Percentiles rank a stretch among this genome's conserved stretches.
These are phyloP conservation scores for Colletotrichum aenigma DNA, from an alignment of 2,329 filamentous ascomycete genomes.

Conservation along the genomic window DNA sequence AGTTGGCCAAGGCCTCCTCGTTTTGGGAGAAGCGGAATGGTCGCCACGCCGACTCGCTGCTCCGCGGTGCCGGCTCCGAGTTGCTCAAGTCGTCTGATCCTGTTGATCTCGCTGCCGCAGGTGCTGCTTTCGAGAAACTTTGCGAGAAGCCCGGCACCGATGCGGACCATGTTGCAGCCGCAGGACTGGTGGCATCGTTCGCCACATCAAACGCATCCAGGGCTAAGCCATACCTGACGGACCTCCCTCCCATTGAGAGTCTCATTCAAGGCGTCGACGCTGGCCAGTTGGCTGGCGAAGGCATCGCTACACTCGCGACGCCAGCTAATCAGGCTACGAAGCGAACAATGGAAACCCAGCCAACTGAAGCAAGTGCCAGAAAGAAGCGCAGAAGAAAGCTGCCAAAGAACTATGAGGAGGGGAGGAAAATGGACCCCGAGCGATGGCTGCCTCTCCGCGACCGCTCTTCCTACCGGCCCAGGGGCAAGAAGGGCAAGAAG, in stretches of 20 bases:
- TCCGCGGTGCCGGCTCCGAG: conserved; percentile 82
- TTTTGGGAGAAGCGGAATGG: conserved; percentile 74
- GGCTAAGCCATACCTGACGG: conserved; percentile 57
- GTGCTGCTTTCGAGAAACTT: conserved; percentile 78
- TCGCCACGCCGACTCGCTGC: conserved; percentile 61
- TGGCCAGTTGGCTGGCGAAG: conserved; percentile 66
- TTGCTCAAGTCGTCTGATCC: conserved; percentile 76
- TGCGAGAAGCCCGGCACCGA: conserved; percentile 65
- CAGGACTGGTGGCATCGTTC: conserved; percentile 85
- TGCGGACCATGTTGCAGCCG: conserved; percentile 71
- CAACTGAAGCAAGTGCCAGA: conserved; percentile 27
- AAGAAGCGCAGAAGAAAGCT: conserved; percentile 66
- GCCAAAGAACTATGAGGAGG: conserved; percentile 76
- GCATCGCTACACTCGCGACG: conserved; percentile 59
- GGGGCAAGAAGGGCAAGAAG: conserved; percentile 91
- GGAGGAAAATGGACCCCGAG: conserved; percentile 85
- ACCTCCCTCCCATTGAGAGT: conserved; percentile 65
- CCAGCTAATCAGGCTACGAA: conserved; percentile 50
- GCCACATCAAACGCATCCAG: conserved; percentile 65
- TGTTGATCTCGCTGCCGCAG: conserved; percentile 72
- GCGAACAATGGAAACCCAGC: conserved; percentile 36
- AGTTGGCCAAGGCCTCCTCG: conserved; percentile 78
- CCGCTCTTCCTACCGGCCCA: conserved; percentile 85
- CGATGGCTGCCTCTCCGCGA: conserved; percentile 92
- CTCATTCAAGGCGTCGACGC: conserved; percentile 67